Percentiles rank a stretch among this genome's conserved stretches.
These are phyloP conservation scores for Huntiella decipiens DNA, from an alignment of 2,329 filamentous ascomycete species.

Conservation along the genomic window DNA sequence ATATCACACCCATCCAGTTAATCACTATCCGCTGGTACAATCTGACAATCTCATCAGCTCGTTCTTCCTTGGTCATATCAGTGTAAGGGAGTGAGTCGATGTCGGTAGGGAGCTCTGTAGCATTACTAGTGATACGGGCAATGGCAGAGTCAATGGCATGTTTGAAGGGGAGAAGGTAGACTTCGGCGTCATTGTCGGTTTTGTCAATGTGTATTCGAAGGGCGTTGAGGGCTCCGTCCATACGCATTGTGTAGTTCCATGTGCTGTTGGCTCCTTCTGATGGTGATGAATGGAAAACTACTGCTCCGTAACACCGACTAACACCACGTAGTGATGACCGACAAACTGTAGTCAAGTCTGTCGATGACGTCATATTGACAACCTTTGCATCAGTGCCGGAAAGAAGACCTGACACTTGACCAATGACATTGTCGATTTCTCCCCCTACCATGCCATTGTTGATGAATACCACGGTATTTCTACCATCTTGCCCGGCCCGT, in stretches of 20 bases:
- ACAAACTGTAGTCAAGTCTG: conserved; percentile 44
- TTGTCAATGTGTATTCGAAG: conserved; percentile 42
- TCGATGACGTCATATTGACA: conserved; percentile 31
- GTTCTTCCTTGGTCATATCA: conserved; percentile 46
- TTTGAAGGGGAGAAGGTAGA: conserved; percentile 66
- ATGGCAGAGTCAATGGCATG: conserved; percentile 61
- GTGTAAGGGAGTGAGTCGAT: conserved; percentile 63
- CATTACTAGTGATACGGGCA: conserved; percentile 25
- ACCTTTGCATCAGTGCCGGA: conserved; percentile 35
- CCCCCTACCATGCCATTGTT: conserved; percentile 53
- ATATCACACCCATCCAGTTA: conserved; percentile 57
- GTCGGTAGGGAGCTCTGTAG: conserved; percentile 21
- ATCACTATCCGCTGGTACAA: conserved; percentile 51
- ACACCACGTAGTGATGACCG: conserved; percentile 45
- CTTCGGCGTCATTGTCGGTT: conserved; percentile 53
- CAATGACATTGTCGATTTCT: conserved; percentile 53
- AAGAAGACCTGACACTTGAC: conserved; percentile 38
- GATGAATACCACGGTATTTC: conserved; percentile 58
- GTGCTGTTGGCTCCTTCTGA: conserved; percentile 42
- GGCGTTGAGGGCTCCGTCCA: conserved; percentile 47
- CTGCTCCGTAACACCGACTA: conserved; percentile 52
- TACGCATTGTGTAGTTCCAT: conserved; percentile 78
- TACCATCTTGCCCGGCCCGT: conserved; percentile 32
- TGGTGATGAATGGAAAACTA: conserved; percentile 59
- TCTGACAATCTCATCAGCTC: conserved; percentile 43